Conservation (phyloP, 2,329 filamentous ascomycete species). For the Pseudovirgaria hyperparasitica region DNA sequence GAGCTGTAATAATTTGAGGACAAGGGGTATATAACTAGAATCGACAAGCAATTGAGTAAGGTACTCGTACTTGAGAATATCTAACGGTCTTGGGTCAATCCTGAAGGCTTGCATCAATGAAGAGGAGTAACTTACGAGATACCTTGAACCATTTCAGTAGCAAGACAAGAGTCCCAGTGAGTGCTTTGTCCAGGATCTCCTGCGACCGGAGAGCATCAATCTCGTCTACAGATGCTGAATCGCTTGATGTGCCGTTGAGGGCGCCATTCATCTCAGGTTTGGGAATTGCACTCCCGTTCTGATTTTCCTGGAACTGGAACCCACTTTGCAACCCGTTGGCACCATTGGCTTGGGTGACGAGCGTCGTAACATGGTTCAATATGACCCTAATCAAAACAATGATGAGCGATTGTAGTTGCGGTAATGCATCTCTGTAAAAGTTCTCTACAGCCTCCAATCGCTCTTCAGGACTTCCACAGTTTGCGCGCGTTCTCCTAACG, state of each 20-base stretch:
- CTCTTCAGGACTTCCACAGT: conserved; percentile 42
- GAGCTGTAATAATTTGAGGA: conserved; percentile 85
- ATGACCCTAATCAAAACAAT: conserved; percentile 88
- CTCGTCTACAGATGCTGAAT: conserved; percentile 46
- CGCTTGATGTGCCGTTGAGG: conserved; percentile 14
- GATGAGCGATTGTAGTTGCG: conserved; percentile 81
- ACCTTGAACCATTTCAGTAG: conserved; percentile 93
- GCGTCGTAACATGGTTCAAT: conserved; percentile 74
- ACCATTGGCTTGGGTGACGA: conserved; percentile 48
- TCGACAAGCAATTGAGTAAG: conserved; percentile 86
- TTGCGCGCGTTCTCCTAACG: conserved; percentile 27
- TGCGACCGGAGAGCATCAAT: conserved; percentile 68
- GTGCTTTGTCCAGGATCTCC: conserved; percentile 82
- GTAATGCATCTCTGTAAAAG: conserved; percentile 76
- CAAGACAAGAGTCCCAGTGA: conserved; percentile 79
- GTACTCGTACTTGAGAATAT: conserved; percentile 92
- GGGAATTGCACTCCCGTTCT: conserved; percentile 23
- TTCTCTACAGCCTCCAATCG: conserved; percentile 62
- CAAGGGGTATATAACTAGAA: conserved; percentile 85
- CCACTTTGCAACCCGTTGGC: conserved; percentile 36
- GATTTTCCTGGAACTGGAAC: conserved; percentile 28
- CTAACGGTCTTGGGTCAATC: conserved; percentile 29
- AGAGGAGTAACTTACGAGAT: conserved; percentile 53
- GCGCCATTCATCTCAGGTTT: conserved; percentile 19
- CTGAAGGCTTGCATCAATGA: background rate